Evolutionary conservation across 352 stramenopile genomes (phyloP).

Genomic region (Phytophthora fragariae): DNA sequence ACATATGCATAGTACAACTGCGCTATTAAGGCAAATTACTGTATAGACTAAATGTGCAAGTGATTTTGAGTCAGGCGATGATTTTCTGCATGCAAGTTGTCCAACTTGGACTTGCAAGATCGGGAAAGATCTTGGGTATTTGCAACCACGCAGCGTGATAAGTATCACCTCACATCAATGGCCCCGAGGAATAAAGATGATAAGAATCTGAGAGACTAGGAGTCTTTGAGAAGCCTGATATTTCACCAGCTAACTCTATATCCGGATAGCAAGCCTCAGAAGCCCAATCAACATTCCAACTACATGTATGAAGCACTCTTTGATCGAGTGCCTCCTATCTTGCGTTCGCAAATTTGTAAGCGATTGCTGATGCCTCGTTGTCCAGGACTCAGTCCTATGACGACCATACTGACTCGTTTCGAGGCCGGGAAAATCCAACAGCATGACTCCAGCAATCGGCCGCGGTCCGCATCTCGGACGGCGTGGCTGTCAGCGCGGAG

Average conservation of each 20-base stretch:
- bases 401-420: conserved; percentile 12
- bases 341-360: conserved; percentile 35
- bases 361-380: conserved; percentile 19
- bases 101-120: neutral
- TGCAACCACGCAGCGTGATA: no score
- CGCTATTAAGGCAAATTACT: neutral
- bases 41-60: conserved; percentile 11
- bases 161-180: no score
- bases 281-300: neutral
- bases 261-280: no score
- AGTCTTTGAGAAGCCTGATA: no score
- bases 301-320: conserved; percentile 9
- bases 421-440: neutral
- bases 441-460: conserved; percentile 13
- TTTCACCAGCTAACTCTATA: no score
- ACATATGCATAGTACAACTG: conserved; percentile 4
- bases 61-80: neutral
- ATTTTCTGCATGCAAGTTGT: neutral
- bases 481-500: conserved; percentile 23
- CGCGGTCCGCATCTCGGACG: conserved; percentile 23
- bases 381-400: conserved; percentile 11
- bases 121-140: neutral
- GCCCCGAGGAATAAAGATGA: no score
- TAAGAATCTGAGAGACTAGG: no score
- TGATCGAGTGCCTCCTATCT: conserved; percentile 25